A percentile compares a stretch with the other conserved stretches of the same genome.
Conservation (phyloP, 495 filamentous ascomycete genomes). For the Polyplosphaeria fusca region DNA sequence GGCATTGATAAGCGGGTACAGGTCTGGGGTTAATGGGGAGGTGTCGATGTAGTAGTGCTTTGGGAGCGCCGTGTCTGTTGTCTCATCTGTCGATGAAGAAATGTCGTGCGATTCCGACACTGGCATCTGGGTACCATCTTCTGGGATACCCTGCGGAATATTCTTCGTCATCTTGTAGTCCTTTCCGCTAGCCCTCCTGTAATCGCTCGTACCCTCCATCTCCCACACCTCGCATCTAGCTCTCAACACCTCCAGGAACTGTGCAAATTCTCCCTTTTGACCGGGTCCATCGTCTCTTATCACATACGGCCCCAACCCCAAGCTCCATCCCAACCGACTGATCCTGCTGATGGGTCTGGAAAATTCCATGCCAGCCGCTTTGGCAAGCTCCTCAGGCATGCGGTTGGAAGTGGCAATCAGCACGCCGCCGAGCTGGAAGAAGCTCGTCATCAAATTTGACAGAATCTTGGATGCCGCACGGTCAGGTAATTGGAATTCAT, state of each 20-base stretch:
- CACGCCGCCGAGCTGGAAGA: slow-evolving; percentile 72
- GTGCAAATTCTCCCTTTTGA: slow-evolving; percentile 60
- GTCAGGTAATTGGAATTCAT: slow-evolving; percentile 73
- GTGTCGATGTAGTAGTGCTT: slow-evolving; percentile 32
- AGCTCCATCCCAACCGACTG: slow-evolving; percentile 48
- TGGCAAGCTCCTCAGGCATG: slow-evolving; percentile 70
- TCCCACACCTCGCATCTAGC: slow-evolving; percentile 69
- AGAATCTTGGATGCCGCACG: slow-evolving; percentile 65
- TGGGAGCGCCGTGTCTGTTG: slow-evolving; percentile 2
- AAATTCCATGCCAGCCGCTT: slow-evolving; percentile 61
- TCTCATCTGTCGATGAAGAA: not conserved
- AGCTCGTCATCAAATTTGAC: slow-evolving; percentile 65
- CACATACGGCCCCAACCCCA: slow-evolving; percentile 45
- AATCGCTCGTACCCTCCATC: slow-evolving; percentile 65
- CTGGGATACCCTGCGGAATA: not conserved
- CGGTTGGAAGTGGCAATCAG: slow-evolving; percentile 69
- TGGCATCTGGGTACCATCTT: not conserved
- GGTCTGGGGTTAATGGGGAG: not conserved
- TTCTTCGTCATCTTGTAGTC: not conserved
- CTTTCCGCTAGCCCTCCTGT: slow-evolving; percentile 48
- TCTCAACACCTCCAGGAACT: slow-evolving; percentile 64
- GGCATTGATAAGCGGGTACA: not conserved
- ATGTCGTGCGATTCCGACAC: not conserved
- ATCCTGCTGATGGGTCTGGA: slow-evolving; percentile 47
- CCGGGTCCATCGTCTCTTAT: slow-evolving; percentile 45